Conservation (phyloP, 495 filamentous ascomycete genomes). For the Neurospora intermedia region DNA sequence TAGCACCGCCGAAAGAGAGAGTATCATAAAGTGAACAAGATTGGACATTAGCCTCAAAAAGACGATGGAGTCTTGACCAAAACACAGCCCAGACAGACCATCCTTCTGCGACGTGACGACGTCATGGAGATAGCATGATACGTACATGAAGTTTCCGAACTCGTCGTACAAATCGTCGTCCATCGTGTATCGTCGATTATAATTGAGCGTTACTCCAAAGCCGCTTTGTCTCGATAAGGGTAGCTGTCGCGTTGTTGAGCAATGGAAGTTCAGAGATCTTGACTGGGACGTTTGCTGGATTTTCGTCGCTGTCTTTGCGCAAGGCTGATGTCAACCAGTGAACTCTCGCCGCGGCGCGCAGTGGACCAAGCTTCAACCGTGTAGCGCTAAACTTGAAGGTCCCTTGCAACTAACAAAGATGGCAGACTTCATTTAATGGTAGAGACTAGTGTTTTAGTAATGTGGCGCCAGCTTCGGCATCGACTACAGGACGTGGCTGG, state of each 20-base stretch:
- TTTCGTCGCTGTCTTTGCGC: not conserved
- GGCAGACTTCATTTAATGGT: not conserved
- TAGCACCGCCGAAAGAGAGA: not conserved
- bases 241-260: not conserved
- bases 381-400: not conserved
- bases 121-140: not conserved
- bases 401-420: not conserved
- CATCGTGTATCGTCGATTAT: conserved; percentile 16
- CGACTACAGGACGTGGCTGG: not conserved
- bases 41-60: not conserved
- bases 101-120: not conserved
- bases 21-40: not conserved
- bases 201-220: not conserved
- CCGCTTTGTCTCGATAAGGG: not conserved
- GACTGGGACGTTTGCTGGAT: not conserved
- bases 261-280: not conserved
- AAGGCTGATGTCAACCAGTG: not conserved
- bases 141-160: conserved; percentile 29
- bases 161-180: conserved; percentile 29
- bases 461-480: not conserved
- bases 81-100: not conserved
- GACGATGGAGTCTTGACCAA: not conserved
- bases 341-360: not conserved
- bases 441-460: not conserved
- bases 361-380: not conserved